Evolutionary conservation across 23 red algal species (phyloP), one percentile per base, ranked within the genome.

Genomic region (Gracilariopsis chorda): DNA sequence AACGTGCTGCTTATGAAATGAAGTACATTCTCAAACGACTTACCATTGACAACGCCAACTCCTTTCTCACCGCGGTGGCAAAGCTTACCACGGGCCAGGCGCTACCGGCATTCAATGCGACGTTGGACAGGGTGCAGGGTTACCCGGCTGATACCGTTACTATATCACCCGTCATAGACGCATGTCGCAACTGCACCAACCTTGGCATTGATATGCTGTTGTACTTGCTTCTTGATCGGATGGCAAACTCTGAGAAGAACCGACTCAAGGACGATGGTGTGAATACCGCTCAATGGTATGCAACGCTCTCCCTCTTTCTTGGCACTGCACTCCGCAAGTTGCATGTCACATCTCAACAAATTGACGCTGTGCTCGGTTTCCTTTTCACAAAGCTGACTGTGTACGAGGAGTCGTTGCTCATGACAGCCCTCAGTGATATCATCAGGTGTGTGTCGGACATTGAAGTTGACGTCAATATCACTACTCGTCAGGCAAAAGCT

Each of bases 271-370:
- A 78, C 29, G 86, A 90, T 67, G 74, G 74, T 20, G 74, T 90
- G 4, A 90, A 90, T 59, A 72, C 60, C 2, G 86, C 71, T 12
- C 86, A 90, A 34, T 90, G 86, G 86, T 90, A 80, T 65, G 71
- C 74, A 24, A 90, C 71, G 7, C 51, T 90, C 28, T 90, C 86
- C 36, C 42, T 78, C 27, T 90, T 90, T 51, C 48, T 90, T 10
- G 71, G 72, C n/a, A 48, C 80, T n/a, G 74, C 51, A 16, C 56
- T 90, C 9, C 48, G 86, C 17, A 78, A 80, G 45, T 37, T 90
- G 9, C 75, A 45, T 2, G 71, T 80, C 12, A 46, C 53, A 8
- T 56, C 72, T 21, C 56, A 71, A 72, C 71, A 80, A 34, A 67
- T 90, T 48, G 86, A 90, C 25, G 86, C 65, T 13, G 86, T 90